phyloP scores from a whole-genome alignment of 75 land plant genomes.

The Chamaecyparis obtusa region DNA sequence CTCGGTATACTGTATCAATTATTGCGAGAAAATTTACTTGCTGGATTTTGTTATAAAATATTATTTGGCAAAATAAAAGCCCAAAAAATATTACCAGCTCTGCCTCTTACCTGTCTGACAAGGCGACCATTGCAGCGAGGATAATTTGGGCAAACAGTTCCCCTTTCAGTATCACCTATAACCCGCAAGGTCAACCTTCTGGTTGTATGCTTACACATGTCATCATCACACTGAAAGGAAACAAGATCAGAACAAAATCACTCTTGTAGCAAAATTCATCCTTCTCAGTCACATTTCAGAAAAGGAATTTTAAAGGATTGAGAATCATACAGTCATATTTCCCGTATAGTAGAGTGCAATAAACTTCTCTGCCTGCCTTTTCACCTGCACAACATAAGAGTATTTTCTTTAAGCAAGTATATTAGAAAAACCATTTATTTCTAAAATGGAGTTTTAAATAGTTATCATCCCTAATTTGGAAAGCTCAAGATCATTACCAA shows the following conservation, averaged over 20 bases:
- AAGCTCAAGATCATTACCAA: slow-evolving; percentile 4
- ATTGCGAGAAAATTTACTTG: not conserved
- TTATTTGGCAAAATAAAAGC: slow-evolving; percentile 5
- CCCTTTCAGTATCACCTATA: slow-evolving; percentile 84
- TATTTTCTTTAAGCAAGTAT: not conserved
- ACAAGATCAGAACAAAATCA: slow-evolving; percentile 1
- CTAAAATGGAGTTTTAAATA: not conserved
- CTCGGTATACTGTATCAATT: slow-evolving; percentile 71
- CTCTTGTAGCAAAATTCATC: not conserved
- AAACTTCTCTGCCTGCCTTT: slow-evolving; percentile 74
- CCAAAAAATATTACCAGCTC: not conserved
- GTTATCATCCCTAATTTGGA: not conserved
- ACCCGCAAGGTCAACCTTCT: slow-evolving; percentile 64
- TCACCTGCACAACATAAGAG: slow-evolving; percentile 53
- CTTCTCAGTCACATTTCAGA: not conserved
- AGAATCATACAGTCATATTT: slow-evolving; percentile 71
- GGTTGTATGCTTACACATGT: slow-evolving; percentile 80
- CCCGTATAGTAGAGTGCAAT: slow-evolving; percentile 77
- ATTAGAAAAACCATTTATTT: not conserved
- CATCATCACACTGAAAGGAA: slow-evolving; percentile 87
- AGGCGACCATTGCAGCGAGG: slow-evolving; percentile 93
- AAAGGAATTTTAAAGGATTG: slow-evolving; percentile 4
- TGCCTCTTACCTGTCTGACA: slow-evolving; percentile 59
- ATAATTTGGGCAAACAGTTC: slow-evolving; percentile 91
- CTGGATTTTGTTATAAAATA: not conserved